A percentile compares a stretch with the other conserved stretches of the same genome.
Conservation (phyloP, 2,329 filamentous ascomycete species). For the Trichophyton schoenleinii region DNA sequence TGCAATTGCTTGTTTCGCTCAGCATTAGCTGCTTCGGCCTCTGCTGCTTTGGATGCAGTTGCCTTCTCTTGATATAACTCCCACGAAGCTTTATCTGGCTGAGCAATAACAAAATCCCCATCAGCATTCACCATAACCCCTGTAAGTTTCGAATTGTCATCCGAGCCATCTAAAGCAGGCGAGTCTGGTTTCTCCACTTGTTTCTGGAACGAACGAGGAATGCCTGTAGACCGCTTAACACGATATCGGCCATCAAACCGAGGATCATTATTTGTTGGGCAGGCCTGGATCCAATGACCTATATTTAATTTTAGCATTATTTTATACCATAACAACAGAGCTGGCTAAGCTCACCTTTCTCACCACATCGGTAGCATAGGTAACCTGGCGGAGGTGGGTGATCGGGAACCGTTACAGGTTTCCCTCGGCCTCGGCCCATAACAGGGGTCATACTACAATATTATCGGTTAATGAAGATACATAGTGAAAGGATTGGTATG, state of each 20-base stretch:
- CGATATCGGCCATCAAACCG: conserved; percentile 87
- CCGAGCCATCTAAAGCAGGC: conserved; percentile 58
- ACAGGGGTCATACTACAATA: conserved; percentile 33
- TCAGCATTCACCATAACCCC: conserved; percentile 97
- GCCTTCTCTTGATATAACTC: conserved; percentile 92
- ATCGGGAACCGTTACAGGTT: conserved; percentile 61
- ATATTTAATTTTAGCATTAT: conserved; percentile 19
- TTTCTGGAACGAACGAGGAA: conserved; percentile 87
- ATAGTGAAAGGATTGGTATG: background rate
- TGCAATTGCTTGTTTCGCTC: conserved; percentile 75
- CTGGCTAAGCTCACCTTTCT: conserved; percentile 51
- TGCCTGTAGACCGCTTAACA: conserved; percentile 92
- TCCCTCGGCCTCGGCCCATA: conserved; percentile 26
- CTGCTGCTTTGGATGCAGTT: conserved; percentile 70
- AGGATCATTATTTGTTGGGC: conserved; percentile 95
- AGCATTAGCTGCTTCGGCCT: conserved; percentile 63
- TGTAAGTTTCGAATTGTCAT: conserved; percentile 69
- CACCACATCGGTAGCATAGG: conserved; percentile 88
- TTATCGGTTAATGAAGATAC: background rate
- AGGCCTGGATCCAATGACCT: conserved; percentile 97
- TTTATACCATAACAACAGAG: background rate
- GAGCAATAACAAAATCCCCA: conserved; percentile 92
- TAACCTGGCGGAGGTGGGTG: conserved; percentile 89
- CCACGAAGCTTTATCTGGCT: conserved; percentile 92
- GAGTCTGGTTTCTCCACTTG: conserved; percentile 84